Percentiles rank a stretch among this genome's conserved stretches.
Conservation (phyloP, 768 basidiomycete species). For the Pleurotus platypus region DNA sequence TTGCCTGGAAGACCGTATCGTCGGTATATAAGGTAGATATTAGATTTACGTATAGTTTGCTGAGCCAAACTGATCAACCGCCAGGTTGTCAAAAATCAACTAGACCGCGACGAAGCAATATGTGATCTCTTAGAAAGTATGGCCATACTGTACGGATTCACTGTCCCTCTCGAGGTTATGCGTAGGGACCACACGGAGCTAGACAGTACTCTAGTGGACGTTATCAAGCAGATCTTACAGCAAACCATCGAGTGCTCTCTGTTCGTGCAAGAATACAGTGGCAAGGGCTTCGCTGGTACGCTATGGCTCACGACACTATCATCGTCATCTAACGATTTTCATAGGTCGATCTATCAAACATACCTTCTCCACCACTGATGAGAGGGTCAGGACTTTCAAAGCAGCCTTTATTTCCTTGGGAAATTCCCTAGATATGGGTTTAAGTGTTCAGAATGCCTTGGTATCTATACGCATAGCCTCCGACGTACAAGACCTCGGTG, state of each 20-base stretch:
- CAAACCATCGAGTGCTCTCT: constrained; percentile 33
- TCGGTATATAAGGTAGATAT: constrained; percentile 6
- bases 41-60: not conserved
- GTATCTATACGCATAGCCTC: not conserved
- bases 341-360: not conserved
- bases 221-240: constrained; percentile 19
- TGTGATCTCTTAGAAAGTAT: constrained; percentile 24
- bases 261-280: constrained; percentile 31
- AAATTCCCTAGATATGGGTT: not conserved
- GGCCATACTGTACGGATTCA: constrained; percentile 26
- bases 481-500: not conserved
- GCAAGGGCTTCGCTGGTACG: constrained; percentile 28
- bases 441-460: not conserved
- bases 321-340: not conserved
- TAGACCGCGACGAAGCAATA: constrained; percentile 20
- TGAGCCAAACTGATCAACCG: not conserved
- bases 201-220: constrained; percentile 12
- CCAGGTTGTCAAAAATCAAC: constrained; percentile 25
- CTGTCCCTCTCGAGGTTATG: constrained; percentile 22
- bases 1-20: constrained; percentile 11
- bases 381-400: not conserved
- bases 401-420: not conserved
- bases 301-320: not conserved
- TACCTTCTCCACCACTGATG: not conserved
- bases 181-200: constrained; percentile 22